Base-by-base conservation (phyloP, 352 stramenopile genomes). In the Globisporangium paroecandrum region DNA sequence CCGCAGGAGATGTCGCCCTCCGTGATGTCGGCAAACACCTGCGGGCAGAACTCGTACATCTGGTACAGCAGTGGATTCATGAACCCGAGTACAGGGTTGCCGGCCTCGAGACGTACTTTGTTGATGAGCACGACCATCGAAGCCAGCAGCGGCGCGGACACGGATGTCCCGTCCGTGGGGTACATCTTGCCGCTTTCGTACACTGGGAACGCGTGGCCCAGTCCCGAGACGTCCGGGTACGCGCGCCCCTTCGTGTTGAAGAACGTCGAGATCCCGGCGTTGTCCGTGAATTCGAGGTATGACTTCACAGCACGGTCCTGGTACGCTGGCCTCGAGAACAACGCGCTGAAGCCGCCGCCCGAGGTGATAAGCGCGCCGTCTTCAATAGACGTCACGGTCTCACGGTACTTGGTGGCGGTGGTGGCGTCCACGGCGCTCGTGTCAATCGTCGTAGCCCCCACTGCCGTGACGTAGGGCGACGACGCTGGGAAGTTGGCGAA, bases 11-110 rank as follows among this genome's bases (percentile, higher is more conserved):
- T 92, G 18, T 88, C 69, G 4, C 86, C 86, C 34, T 87, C 67
- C 0, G 78, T 85, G 60, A 94, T 81, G 64, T 94, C 86, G 0
- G 65, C 55, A 64, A 94, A 94, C 32, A 94, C 80, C n/a, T 88
- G 71, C 3, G 86, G 84, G 51, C 84, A 92, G 22, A 79, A 69
- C 0, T 77, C 69, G 38, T 82, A 69, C 9, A 92, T 63, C 32
- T 85, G 70, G 75, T 94, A 94, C 27, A 94, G 72, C 22, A 91
- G 65, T 7, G 86, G 86, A 32, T 91, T 91, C 5, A 92, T 66
- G 62, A 92, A 94, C 18, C 86, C 86, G 1, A 94, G 73, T 24
- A 75, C 71, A 0, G 79, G 71, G 4, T 77, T 38, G 0, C 75
- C 70, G 8, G 73, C 67, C 2, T 81, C 62, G 7, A 88, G 75